phyloP scores from a whole-genome alignment of 2,329 filamentous ascomycete genomes.

The Lachnellula hyalina region DNA sequence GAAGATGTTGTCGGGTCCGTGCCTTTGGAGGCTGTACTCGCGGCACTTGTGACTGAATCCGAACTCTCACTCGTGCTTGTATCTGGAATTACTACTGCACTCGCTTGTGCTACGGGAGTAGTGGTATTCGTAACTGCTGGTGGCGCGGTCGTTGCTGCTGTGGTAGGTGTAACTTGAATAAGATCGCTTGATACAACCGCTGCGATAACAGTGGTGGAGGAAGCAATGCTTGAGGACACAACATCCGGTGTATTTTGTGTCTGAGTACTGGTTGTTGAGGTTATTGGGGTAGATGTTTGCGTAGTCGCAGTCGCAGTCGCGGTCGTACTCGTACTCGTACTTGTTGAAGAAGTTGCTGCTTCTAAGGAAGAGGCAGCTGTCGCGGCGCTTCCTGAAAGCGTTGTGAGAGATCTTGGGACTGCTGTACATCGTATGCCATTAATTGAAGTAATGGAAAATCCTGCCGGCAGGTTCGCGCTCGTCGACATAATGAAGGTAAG shows the following conservation, averaged over 20 bases:
- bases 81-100: background rate
- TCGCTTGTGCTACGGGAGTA: constrained; percentile 3
- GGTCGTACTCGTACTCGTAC: background rate
- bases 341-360: constrained; percentile 1
- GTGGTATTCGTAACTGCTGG: constrained; percentile 13
- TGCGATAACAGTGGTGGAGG: background rate
- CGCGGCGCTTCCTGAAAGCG: constrained; percentile 13
- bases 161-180: constrained; percentile 8
- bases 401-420: constrained; percentile 37
- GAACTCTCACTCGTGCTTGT: constrained; percentile 3
- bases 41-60: constrained; percentile 6
- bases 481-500: constrained; percentile 36
- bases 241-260: background rate
- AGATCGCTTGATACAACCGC: background rate
- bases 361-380: constrained; percentile 6
- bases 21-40: constrained; percentile 21
- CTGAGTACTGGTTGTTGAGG: background rate
- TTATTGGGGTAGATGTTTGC: background rate
- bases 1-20: constrained; percentile 24
- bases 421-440: constrained; percentile 50
- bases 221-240: background rate
- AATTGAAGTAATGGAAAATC: constrained; percentile 46
- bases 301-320: constrained; percentile 5
- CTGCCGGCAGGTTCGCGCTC: constrained; percentile 35
- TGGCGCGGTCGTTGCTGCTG: constrained; percentile 14